Conservation (phyloP, 257 asterid species). For the Przewalskia tangutica region DNA sequence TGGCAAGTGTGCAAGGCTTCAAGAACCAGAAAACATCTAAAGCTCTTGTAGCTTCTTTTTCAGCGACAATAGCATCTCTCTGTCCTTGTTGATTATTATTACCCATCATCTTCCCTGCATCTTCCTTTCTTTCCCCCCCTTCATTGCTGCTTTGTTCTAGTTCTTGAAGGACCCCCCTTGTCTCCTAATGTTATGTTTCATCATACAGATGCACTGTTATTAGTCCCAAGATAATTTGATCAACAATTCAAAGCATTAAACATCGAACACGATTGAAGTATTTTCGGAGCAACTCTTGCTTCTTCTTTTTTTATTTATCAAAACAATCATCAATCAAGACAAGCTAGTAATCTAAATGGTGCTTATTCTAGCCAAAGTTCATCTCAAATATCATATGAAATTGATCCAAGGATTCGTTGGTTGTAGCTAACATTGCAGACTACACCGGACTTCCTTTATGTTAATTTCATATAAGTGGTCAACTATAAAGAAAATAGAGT, state of each 20-base stretch:
- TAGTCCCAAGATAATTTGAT: background rate
- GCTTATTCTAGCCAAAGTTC: background rate
- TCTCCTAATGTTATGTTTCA: constrained; percentile 31
- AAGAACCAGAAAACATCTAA: constrained; percentile 95
- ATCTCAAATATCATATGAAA: background rate
- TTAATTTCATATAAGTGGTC: too few species aligned
- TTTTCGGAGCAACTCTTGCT: background rate
- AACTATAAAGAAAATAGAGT: too few species aligned
- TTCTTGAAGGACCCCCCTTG: constrained; percentile 54
- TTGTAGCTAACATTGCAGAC: background rate
- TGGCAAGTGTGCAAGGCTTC: constrained; percentile 85
- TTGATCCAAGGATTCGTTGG: background rate
- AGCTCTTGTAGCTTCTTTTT: constrained; percentile 61
- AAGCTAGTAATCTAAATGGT: background rate
- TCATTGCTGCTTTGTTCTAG: constrained; percentile 30
- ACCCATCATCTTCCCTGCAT: constrained; percentile 11
- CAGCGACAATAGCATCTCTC: constrained; percentile 16
- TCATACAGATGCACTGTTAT: background rate
- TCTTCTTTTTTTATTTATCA: background rate
- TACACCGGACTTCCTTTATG: too few species aligned
- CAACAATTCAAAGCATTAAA: background rate
- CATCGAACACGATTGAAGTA: background rate
- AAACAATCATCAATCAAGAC: background rate
- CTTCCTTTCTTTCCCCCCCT: background rate
- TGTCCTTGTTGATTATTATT: constrained; percentile 17